Conservation (phyloP, 495 filamentous ascomycete genomes). For the Diplogelasinospora grovesii region DNA sequence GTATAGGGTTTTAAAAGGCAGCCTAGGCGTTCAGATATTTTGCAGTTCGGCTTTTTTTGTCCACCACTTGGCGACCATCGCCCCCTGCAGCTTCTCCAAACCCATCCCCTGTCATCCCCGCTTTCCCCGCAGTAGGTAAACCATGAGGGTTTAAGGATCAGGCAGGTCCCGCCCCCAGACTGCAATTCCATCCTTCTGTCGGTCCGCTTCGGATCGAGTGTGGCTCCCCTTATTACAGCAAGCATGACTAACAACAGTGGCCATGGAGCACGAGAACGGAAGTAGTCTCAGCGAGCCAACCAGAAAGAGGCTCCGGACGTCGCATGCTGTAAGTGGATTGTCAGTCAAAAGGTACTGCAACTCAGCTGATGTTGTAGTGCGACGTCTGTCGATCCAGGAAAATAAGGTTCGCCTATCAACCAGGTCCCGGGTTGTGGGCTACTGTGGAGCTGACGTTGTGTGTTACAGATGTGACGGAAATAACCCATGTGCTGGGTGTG, state of each 20-base stretch:
- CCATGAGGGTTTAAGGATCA: not conserved
- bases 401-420: slow-evolving; percentile 12
- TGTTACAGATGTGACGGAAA: slow-evolving; percentile 27
- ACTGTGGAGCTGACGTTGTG: not conserved
- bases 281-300: slow-evolving; percentile 7
- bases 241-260: not conserved
- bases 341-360: not conserved
- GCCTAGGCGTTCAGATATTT: too few species aligned
- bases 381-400: slow-evolving; percentile 21
- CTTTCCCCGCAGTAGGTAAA: slow-evolving; percentile 9
- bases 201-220: slow-evolving; percentile 17
- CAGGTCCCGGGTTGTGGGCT: not conserved
- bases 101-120: not conserved
- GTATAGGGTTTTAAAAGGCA: too few species aligned
- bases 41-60: too few species aligned
- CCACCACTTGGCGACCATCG: too few species aligned
- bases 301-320: slow-evolving; percentile 21
- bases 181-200: slow-evolving; percentile 1
- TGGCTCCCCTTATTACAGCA: not conserved
- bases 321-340: slow-evolving; percentile 18
- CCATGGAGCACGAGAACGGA: slow-evolving; percentile 10
- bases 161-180: slow-evolving; percentile 4
- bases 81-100: not conserved
- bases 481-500: slow-evolving; percentile 24
- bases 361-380: slow-evolving; percentile 7